Percentiles rank a stretch among this genome's conserved stretches.
Conservation (phyloP, 345 rosid genomes). For the Gynandropsis gynandra region DNA sequence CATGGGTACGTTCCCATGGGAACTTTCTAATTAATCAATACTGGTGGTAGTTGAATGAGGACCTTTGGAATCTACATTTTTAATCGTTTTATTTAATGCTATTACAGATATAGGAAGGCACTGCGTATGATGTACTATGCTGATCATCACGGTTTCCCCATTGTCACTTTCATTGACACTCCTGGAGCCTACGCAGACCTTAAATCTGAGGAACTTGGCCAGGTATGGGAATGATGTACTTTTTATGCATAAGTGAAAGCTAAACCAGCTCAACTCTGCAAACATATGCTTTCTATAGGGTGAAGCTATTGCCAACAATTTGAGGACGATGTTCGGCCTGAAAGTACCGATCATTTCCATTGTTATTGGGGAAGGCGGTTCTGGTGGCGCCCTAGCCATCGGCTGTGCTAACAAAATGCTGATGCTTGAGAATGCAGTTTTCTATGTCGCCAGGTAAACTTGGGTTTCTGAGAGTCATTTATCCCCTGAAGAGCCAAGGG, state of each 20-base stretch:
- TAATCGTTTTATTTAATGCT: conserved; percentile 13
- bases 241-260: too few species aligned
- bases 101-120: conserved; percentile 76
- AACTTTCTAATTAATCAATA: neutral
- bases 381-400: conserved; percentile 99
- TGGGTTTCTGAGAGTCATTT: conserved; percentile 1
- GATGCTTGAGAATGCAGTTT: conserved; percentile 95
- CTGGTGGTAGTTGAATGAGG: neutral
- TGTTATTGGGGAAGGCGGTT: conserved; percentile 98
- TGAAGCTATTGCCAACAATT: conserved; percentile 93
- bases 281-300: conserved; percentile 46
- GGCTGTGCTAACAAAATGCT: conserved; percentile 87
- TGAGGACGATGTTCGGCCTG: conserved; percentile 92
- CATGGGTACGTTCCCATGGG: conserved; percentile 54
- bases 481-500: neutral
- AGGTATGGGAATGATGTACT: conserved; percentile 34
- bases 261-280: neutral
- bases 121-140: conserved; percentile 83
- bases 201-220: conserved; percentile 71
- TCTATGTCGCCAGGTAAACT: conserved; percentile 93
- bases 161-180: conserved; percentile 73
- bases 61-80: conserved; percentile 13
- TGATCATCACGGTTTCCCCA: conserved; percentile 78
- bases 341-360: conserved; percentile 92
- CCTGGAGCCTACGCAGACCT: conserved; percentile 83